Evolutionary conservation across 306 rosid genomes (phyloP).

Genomic region (Fagus crenata): DNA sequence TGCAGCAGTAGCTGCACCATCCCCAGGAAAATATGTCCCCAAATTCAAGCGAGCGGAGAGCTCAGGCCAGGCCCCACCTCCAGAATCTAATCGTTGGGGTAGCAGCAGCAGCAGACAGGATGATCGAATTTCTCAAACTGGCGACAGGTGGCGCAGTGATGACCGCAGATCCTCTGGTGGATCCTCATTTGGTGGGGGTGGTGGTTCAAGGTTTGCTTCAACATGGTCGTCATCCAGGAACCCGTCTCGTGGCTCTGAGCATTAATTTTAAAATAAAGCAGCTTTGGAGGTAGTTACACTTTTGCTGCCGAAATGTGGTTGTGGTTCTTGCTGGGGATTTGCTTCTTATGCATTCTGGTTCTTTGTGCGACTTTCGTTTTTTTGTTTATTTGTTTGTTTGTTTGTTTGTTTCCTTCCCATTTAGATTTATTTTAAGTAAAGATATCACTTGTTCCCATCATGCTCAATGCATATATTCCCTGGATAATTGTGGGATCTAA

Average conservation of each 20-base stretch:
- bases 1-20: slow-evolving; percentile 31
- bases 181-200: slow-evolving; percentile 45
- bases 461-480: neutral
- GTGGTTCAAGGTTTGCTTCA: slow-evolving; percentile 45
- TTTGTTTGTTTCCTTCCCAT: neutral
- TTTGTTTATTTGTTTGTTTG: neutral
- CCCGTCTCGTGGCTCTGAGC: slow-evolving; percentile 41
- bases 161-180: slow-evolving; percentile 49
- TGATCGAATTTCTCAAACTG: slow-evolving; percentile 1
- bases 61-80: slow-evolving; percentile 42
- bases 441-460: neutral
- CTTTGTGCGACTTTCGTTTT: neutral
- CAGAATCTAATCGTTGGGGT: slow-evolving; percentile 68
- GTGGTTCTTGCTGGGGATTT: neutral
- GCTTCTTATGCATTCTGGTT: neutral
- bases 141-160: slow-evolving; percentile 77
- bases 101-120: slow-evolving; percentile 35
- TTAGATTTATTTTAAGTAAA: neutral
- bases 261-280: slow-evolving; percentile 29
- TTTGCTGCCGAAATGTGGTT: neutral
- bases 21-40: slow-evolving; percentile 68
- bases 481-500: too few relatives aligned
- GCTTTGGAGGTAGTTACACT: neutral
- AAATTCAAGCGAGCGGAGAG: slow-evolving; percentile 55
- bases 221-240: slow-evolving; percentile 78